Conservation (phyloP, 2,329 filamentous ascomycete species). For the Cladosporium cucumerinum region DNA sequence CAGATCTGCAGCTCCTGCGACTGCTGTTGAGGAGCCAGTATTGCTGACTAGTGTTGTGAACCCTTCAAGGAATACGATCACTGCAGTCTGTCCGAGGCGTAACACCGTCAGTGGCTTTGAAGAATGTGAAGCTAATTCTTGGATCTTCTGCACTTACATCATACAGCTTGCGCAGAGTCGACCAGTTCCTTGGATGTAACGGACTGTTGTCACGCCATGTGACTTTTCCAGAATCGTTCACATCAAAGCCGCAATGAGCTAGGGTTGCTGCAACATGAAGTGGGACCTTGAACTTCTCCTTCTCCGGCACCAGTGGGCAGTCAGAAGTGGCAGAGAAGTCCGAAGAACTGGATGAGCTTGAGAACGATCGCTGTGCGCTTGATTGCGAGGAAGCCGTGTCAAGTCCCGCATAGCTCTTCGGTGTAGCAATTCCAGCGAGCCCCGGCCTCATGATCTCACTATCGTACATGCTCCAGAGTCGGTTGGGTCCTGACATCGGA, state of each 20-base stretch:
- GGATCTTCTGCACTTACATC: conserved; percentile 3
- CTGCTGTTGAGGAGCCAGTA: conserved; percentile 20
- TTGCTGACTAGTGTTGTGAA: conserved; percentile 24
- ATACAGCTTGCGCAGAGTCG: conserved; percentile 17
- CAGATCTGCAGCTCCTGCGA: conserved; percentile 5
- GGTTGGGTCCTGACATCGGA: not conserved
- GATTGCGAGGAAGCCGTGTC: not conserved
- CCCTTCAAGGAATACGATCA: conserved; percentile 23
- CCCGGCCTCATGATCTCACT: not conserved
- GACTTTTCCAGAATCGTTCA: not conserved
- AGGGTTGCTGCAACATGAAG: not conserved
- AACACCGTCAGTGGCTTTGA: not conserved
- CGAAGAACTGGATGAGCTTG: not conserved
- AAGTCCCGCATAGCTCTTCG: not conserved
- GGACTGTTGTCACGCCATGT: conserved; percentile 4
- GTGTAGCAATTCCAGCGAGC: not conserved
- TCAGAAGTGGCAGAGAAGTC: not conserved
- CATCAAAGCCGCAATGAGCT: conserved; percentile 3
- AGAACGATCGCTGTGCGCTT: not conserved
- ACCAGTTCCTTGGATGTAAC: conserved; percentile 22
- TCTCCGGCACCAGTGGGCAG: not conserved
- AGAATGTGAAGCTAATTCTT: not conserved
- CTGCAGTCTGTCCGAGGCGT: not conserved
- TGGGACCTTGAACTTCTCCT: not conserved
- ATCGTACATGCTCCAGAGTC: not conserved